phyloP scores from a whole-genome alignment of 257 asterid genomes.

The Solanum bukasovii region DNA sequence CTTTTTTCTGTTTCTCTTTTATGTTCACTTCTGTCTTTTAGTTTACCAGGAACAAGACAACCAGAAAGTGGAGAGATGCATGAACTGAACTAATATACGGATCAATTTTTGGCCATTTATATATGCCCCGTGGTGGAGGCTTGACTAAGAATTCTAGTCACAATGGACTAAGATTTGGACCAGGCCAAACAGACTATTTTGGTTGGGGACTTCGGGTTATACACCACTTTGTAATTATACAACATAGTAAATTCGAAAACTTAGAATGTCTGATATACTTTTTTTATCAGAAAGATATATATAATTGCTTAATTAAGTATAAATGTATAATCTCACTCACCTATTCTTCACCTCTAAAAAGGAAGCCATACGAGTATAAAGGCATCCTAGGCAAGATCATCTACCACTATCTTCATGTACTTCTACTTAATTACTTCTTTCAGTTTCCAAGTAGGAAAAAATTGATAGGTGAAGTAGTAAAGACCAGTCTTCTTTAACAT shows the following conservation, averaged over 20 bases:
- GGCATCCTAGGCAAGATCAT: background rate
- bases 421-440: background rate
- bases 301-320: background rate
- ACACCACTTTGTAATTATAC: background rate
- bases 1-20: background rate
- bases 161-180: background rate
- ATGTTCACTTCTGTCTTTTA: background rate
- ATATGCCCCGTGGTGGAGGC: background rate
- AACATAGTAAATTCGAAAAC: background rate
- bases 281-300: background rate
- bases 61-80: background rate
- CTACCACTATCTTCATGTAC: background rate
- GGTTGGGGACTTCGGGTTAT: background rate
- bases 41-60: background rate
- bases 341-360: too few species aligned
- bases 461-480: background rate
- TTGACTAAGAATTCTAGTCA: background rate
- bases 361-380: background rate
- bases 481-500: background rate
- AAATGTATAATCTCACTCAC: background rate
- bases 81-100: background rate
- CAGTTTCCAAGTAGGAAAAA: background rate
- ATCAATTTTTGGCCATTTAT: background rate
- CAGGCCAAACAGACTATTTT: background rate
- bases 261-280: background rate